Evolutionary conservation across 1,139 yeast genomes (phyloP).

Genomic region (Debaryomyces psychrophilus): DNA sequence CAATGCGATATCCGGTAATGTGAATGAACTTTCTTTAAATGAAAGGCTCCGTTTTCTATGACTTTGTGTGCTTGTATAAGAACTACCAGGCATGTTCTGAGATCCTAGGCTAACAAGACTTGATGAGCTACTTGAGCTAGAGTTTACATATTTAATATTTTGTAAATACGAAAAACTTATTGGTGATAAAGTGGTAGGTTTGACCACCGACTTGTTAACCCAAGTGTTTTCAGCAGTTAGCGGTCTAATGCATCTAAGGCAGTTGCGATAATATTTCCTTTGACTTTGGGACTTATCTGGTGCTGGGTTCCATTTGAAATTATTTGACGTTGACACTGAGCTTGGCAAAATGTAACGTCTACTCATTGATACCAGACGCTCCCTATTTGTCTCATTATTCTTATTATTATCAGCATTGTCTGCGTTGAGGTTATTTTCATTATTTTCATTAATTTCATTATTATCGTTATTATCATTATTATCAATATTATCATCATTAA

Average conservation of each 20-base stretch:
- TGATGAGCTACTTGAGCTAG: constrained; percentile 19
- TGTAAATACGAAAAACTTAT: constrained; percentile 29
- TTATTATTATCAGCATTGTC: constrained; percentile 12
- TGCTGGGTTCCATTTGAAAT: constrained; percentile 52
- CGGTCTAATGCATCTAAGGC: constrained; percentile 61
- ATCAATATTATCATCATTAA: constrained; percentile 22
- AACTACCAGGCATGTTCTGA: not conserved
- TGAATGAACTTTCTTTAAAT: constrained; percentile 21
- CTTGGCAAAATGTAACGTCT: constrained; percentile 13
- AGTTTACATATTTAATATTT: constrained; percentile 28
- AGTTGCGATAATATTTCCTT: constrained; percentile 53
- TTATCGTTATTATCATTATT: constrained; percentile 16
- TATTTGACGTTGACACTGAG: constrained; percentile 13
- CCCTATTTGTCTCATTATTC: not conserved
- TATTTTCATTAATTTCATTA: constrained; percentile 11
- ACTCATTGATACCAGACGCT: constrained; percentile 11
- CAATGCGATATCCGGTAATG: constrained; percentile 34
- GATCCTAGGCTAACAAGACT: constrained; percentile 25
- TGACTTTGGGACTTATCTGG: constrained; percentile 40
- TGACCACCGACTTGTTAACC: constrained; percentile 52
- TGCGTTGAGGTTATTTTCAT: constrained; percentile 20
- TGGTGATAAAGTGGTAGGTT: constrained; percentile 44
- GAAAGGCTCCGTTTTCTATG: constrained; percentile 20
- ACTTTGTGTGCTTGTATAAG: not conserved
- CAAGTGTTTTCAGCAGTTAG: constrained; percentile 56